A percentile compares a stretch with the other conserved stretches of the same genome.
phyloP scores from a whole-genome alignment of 2,329 filamentous ascomycete genomes.

The Fusarium sp. region DNA sequence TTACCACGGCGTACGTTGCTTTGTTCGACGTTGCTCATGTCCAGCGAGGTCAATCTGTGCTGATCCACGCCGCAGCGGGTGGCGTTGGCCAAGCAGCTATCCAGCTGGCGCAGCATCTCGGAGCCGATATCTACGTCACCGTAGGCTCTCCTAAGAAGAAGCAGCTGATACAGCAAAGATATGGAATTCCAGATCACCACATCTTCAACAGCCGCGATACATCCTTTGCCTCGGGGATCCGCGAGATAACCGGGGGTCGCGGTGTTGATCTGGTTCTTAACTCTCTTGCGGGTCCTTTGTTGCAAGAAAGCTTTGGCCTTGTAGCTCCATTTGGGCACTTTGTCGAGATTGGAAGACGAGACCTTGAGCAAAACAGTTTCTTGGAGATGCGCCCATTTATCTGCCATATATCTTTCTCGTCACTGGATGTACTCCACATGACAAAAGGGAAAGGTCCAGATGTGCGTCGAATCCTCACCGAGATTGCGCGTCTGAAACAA shows the following conservation, averaged over 20 bases:
- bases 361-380: neutral
- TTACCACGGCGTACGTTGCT: slow-evolving; percentile 14
- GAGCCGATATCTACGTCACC: slow-evolving; percentile 45
- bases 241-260: neutral
- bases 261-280: neutral
- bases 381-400: neutral
- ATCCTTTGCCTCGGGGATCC: neutral
- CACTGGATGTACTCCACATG: neutral
- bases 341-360: neutral
- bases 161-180: neutral
- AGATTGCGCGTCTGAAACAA: neutral
- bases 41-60: slow-evolving; percentile 36
- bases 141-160: slow-evolving; percentile 46
- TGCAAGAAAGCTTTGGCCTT: neutral
- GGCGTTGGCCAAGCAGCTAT: slow-evolving; percentile 46
- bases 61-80: slow-evolving; percentile 41
- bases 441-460: neutral
- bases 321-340: neutral
- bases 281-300: neutral
- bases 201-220: neutral
- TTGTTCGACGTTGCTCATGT: slow-evolving; percentile 4
- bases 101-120: slow-evolving; percentile 31
- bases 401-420: neutral
- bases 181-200: neutral
- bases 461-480: neutral